Conservation (phyloP, 345 rosid species). For the Citrus hindsii region DNA sequence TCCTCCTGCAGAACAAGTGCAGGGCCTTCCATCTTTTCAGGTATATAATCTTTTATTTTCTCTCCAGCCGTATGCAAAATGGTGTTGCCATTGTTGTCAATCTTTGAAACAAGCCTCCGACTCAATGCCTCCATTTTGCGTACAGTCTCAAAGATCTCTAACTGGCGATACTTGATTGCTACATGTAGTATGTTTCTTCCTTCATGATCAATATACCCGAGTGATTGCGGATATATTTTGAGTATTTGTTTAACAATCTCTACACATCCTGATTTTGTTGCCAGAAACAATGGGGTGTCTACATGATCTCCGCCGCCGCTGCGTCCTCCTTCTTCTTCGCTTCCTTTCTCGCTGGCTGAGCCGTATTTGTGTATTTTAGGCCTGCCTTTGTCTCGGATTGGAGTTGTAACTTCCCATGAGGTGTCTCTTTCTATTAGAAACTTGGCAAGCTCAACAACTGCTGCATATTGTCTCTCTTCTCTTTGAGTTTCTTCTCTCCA, state of each 20-base stretch:
- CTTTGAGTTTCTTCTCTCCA: not conserved
- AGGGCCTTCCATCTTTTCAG: slow-evolving; percentile 8
- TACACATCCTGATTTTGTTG: slow-evolving; percentile 8
- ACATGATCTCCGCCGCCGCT: not conserved
- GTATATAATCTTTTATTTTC: not conserved
- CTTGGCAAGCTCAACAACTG: slow-evolving; percentile 11
- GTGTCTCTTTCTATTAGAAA: slow-evolving; percentile 16
- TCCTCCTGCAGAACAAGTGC: slow-evolving; percentile 25
- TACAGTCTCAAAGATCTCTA: slow-evolving; percentile 10
- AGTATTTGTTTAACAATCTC: slow-evolving; percentile 12
- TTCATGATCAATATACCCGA: not conserved
- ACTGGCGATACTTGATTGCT: slow-evolving; percentile 16
- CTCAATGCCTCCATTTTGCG: not conserved
- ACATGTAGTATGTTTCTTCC: slow-evolving; percentile 20
- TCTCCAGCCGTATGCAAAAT: slow-evolving; percentile 18
- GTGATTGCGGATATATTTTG: slow-evolving; percentile 1
- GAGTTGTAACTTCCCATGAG: slow-evolving; percentile 7
- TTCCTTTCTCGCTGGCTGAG: not conserved
- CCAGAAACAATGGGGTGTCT: not conserved
- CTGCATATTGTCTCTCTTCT: not conserved
- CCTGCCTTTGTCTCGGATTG: not conserved
- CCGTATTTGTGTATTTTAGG: slow-evolving; percentile 11
- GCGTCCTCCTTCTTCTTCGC: not conserved
- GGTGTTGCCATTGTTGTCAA: slow-evolving; percentile 14
- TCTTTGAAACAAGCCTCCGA: not conserved